Percentiles rank a stretch among this genome's conserved stretches.
phyloP scores from a whole-genome alignment of 768 basidiomycete species.

The Leccinum imitatum region DNA sequence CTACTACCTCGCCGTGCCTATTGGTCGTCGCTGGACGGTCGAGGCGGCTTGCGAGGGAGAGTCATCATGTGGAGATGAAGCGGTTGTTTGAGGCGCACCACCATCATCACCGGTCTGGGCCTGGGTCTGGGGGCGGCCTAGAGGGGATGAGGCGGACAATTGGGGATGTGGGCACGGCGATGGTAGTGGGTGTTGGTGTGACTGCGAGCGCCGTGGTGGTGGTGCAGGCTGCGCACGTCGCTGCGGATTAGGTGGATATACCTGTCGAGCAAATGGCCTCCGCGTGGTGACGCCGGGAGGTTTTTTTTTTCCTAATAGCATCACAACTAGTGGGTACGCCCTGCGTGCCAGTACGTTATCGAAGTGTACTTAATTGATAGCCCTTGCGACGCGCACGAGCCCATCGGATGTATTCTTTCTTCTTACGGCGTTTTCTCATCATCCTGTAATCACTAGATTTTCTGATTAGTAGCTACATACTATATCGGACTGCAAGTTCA shows the following conservation, averaged over 20 bases:
- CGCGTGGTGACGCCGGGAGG: neutral
- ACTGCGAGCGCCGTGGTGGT: slow-evolving; percentile 67
- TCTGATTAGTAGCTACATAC: neutral
- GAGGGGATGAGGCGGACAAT: slow-evolving; percentile 68
- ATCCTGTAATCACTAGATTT: neutral
- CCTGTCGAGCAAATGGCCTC: neutral
- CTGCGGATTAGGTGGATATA: neutral
- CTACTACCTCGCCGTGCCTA: slow-evolving; percentile 40
- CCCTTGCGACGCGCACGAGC: neutral
- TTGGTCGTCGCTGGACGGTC: slow-evolving; percentile 75
- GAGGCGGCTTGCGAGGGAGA: slow-evolving; percentile 67
- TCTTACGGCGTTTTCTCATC: neutral
- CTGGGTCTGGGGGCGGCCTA: neutral
- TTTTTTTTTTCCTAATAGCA: neutral
- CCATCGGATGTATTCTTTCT: neutral
- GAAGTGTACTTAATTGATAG: neutral
- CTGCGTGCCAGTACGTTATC: neutral
- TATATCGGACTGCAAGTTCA: neutral
- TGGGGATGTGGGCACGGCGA: slow-evolving; percentile 83
- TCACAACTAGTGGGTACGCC: neutral
- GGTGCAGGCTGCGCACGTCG: slow-evolving; percentile 54
- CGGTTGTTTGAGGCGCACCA: slow-evolving; percentile 49
- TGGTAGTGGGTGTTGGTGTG: slow-evolving; percentile 61
- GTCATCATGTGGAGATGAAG: slow-evolving; percentile 71
- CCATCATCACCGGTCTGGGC: neutral